Base-by-base conservation (phyloP, 805 yeast genomes). In the Tetrapisispora pingtungensis region DNA sequence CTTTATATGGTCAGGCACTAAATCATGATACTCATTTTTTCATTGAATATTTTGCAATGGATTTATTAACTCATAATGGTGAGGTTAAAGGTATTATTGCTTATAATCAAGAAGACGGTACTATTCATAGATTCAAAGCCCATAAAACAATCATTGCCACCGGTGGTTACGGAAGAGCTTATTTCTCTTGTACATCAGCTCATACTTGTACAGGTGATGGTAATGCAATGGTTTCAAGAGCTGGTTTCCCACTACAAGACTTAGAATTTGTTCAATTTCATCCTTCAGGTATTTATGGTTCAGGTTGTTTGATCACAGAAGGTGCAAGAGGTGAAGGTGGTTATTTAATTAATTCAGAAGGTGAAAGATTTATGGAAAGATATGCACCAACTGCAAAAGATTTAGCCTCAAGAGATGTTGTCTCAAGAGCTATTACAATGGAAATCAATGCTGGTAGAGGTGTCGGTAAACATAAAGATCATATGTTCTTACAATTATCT, bases 251-350 rank as follows among this genome's bases (percentile, higher is more conserved):
- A 47, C 76, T 90, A 62, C 95, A 90, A 72, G 98, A 90, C 71
- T 74, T 90, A 70, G 98, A 90, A 73, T 90, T 90, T 64, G 89
- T 90, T 50, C 98, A 90, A 73, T 90, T 90, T 87, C 98, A 90
- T 70, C 98, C 98, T 45, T 88, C 97, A 22, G 98, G 98, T 78
- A 93, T 90, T 69, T 90, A 90, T 69, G 98, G 98, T 48, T 87
- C 97, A 34, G 98, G 98, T 53, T 93, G 97, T 75, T 74, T 90
- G 73, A 93, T 93, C 67, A 93, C 98, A 46, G 98, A 93, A 72
- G 98, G 98, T 73, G 95, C 97, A 55, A 84, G 98, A 76, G 98
- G 98, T 78, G 98, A 93, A 75, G 98, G 98, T 80, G 98, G 98
- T 53, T 93, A 78, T 78, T 75, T 90, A 67, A 76, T 90, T 52